Base-by-base conservation (phyloP, 306 rosid genomes). In the Vachellia collinsii region DNA sequence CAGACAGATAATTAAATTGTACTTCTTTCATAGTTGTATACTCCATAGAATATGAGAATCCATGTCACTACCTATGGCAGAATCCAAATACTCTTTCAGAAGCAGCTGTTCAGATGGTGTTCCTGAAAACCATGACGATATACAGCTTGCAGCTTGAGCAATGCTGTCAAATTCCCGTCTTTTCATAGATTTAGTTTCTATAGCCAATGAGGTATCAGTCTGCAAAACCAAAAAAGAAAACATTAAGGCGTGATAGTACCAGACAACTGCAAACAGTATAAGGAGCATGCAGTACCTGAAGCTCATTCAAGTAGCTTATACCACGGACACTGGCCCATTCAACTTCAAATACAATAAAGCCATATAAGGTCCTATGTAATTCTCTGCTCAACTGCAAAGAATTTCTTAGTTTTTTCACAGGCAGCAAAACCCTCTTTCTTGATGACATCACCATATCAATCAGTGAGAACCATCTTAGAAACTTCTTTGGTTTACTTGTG, bases 161-260 rank as follows among this genome's bases (percentile, higher is more conserved):
- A 96, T 93, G 89, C 88, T 88, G 79, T 93, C 98, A 71, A 92
- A 96, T 88, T 96, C 99, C 99, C 99, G 93, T 86, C 99, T 91
- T 86, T 73, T 86, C 99, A 93, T 96, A 59, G 69, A 77, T 82
- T 87, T 93, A 74, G 90, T 82, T 92, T 96, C 99, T 64, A 90
- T 72, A 48, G 94, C 97, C 85, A 96, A 83, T 20, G 94, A 92
- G 6, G 99, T 92, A 80, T 96, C 98, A 59, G 97, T 92, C 99
- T 96, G 91, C 81, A 88, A 78, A 77, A 12, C 17, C 29, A 83
- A 76, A 78, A 53, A 22, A 70, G 59, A 74, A 79, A 68, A 70
- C 16, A 23, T 47, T 73, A 50, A 70, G 58, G 77, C 53, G 72
- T 74, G 47, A 71, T 50, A 54, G 43, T 42, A 51, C 44, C 44